Conservation (phyloP, 2,329 filamentous ascomycete species). For the Helotiales sp. region DNA sequence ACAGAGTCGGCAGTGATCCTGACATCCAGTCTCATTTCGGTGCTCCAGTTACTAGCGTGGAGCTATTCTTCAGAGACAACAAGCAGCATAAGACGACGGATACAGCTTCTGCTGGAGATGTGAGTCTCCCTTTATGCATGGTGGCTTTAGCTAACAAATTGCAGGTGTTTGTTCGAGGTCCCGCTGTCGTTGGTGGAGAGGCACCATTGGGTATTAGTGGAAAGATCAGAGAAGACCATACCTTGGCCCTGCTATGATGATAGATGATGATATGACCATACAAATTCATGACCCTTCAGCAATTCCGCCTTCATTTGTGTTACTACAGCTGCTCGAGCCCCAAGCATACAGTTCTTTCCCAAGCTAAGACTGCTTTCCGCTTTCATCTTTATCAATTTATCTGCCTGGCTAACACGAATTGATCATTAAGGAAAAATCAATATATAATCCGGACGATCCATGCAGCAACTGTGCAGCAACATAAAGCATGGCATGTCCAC, state of each 20-base stretch:
- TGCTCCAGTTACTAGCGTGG: conserved; percentile 76
- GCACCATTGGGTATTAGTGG: conserved; percentile 67
- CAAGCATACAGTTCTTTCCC: too few species aligned
- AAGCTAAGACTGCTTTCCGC: neutral
- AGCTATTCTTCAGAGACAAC: conserved; percentile 74
- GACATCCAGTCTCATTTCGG: conserved; percentile 73
- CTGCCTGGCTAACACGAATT: neutral
- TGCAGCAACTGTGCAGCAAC: neutral
- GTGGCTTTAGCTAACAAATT: conserved; percentile 19
- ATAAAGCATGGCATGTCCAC: neutral
- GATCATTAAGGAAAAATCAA: too few species aligned
- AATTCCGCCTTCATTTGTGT: too few species aligned
- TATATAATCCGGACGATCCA: neutral
- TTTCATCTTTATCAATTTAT: neutral
- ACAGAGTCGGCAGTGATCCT: conserved; percentile 59
- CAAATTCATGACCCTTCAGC: conserved; percentile 6
- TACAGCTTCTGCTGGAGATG: conserved; percentile 65
- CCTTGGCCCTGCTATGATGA: conserved; percentile 56
- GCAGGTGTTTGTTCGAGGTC: conserved; percentile 73
- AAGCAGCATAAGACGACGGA: conserved; percentile 66
- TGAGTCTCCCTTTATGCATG: conserved; percentile 47
- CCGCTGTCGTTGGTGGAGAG: conserved; percentile 72
- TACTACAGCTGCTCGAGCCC: too few species aligned
- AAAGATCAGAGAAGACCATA: conserved; percentile 73
- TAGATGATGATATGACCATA: neutral